These are phyloP conservation scores for Dictyostelium capitatum DNA, from an alignment of 78 protist genomes.

Conservation along the genomic window DNA sequence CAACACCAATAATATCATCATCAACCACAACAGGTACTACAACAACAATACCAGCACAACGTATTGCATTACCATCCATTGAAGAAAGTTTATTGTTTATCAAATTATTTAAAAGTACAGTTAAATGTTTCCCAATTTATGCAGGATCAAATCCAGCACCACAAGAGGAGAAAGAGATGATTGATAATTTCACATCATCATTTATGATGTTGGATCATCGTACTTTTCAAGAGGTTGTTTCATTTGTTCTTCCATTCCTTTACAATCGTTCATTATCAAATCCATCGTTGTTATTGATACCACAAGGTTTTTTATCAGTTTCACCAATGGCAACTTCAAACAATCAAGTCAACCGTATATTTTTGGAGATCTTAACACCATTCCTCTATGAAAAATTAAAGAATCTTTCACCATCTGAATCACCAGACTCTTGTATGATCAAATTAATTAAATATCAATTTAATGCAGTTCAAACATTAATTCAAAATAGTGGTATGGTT, in stretches of 20 bases:
- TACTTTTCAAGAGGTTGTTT: conserved; percentile 83
- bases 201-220: conserved; percentile 88
- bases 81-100: conserved; percentile 68
- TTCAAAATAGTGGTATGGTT: neutral
- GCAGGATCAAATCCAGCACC: conserved; percentile 8
- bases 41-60: neutral
- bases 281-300: conserved; percentile 81
- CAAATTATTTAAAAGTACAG: conserved; percentile 78
- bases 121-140: conserved; percentile 86
- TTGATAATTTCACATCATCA: conserved; percentile 92
- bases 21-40: neutral
- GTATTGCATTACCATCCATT: conserved; percentile 37
- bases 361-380: conserved; percentile 55
- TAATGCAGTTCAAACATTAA: conserved; percentile 13
- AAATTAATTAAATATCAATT: conserved; percentile 2
- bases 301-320: conserved; percentile 89
- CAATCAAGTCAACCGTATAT: neutral
- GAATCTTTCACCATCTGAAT: conserved; percentile 19
- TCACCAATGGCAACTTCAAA: conserved; percentile 17
- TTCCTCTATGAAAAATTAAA: conserved; percentile 50
- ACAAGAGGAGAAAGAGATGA: conserved; percentile 72
- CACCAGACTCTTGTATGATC: conserved; percentile 39
- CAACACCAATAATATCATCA: neutral
- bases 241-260: conserved; percentile 62
- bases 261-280: conserved; percentile 68